These are phyloP conservation scores for Flaveria robusta DNA, from an alignment of 129 eudicot genomes.

Conservation along the genomic window DNA sequence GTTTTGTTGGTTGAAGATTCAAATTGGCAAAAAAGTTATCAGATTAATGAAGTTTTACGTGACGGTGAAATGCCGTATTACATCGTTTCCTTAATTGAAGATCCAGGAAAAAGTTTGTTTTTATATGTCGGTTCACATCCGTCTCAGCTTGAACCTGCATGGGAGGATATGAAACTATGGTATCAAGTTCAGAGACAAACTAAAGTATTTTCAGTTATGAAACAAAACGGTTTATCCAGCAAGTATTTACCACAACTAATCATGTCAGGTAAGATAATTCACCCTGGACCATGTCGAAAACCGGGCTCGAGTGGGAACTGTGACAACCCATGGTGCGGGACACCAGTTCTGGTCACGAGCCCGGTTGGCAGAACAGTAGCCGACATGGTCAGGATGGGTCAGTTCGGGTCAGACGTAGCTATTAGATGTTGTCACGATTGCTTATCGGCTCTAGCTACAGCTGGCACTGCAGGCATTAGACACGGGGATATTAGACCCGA, in stretches of 20 bases:
- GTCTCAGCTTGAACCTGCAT: slow-evolving; percentile 90
- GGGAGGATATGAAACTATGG: slow-evolving; percentile 96
- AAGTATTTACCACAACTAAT: slow-evolving; percentile 70
- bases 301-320: slow-evolving; percentile 64
- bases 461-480: slow-evolving; percentile 71
- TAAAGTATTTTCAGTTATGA: slow-evolving; percentile 79
- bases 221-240: slow-evolving; percentile 82
- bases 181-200: slow-evolving; percentile 99
- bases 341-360: slow-evolving; percentile 78
- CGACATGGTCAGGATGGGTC: slow-evolving; percentile 62
- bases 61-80: slow-evolving; percentile 67
- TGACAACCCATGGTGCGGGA: slow-evolving; percentile 87
- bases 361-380: slow-evolving; percentile 84
- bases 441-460: slow-evolving; percentile 79
- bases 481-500: slow-evolving; percentile 96
- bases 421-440: slow-evolving; percentile 94
- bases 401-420: slow-evolving; percentile 71
- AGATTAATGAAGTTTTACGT: slow-evolving; percentile 50
- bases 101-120: slow-evolving; percentile 57
- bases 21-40: slow-evolving; percentile 61
- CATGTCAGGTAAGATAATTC: slow-evolving; percentile 79
- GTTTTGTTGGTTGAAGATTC: slow-evolving; percentile 77
- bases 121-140: slow-evolving; percentile 89
- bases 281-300: slow-evolving; percentile 71
- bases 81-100: slow-evolving; percentile 61